Evolutionary conservation across 345 rosid genomes (phyloP).

Genomic region (Pseudoturritis turrita): DNA sequence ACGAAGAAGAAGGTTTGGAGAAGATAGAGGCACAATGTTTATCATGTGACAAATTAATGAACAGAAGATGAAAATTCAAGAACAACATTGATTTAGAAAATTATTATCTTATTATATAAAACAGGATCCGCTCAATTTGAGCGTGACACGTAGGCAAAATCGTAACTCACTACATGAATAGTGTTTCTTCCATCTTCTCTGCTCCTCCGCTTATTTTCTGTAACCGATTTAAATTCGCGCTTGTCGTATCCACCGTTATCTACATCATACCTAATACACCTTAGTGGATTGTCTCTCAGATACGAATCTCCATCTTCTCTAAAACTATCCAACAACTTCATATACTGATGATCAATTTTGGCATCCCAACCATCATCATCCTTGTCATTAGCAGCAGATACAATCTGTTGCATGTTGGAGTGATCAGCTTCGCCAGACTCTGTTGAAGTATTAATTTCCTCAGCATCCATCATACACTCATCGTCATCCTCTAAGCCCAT

Average conservation of each 20-base stretch:
- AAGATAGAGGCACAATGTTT: no score
- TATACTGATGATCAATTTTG: constrained; percentile 36
- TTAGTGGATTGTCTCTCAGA: constrained; percentile 14
- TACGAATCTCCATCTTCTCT: constrained; percentile 32
- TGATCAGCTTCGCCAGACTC: background rate
- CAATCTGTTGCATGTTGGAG: background rate
- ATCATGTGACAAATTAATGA: no score
- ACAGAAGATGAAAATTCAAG: no score
- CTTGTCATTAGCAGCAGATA: background rate
- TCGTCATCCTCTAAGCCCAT: constrained; percentile 10
- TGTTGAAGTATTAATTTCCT: background rate
- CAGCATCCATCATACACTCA: background rate
- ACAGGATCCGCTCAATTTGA: no score
- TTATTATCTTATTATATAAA: no score
- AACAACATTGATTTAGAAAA: no score
- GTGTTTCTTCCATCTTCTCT: background rate
- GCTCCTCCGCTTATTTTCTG: background rate
- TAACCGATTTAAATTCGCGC: background rate
- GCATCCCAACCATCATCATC: background rate
- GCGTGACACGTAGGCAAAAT: no score
- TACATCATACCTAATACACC: constrained; percentile 24
- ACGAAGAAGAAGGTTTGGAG: no score
- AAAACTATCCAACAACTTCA: constrained; percentile 33
- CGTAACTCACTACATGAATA: no score
- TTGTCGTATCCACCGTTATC: constrained; percentile 23